Conservation (phyloP, 129 eudicot species). For the Tanacetum coccineum region DNA sequence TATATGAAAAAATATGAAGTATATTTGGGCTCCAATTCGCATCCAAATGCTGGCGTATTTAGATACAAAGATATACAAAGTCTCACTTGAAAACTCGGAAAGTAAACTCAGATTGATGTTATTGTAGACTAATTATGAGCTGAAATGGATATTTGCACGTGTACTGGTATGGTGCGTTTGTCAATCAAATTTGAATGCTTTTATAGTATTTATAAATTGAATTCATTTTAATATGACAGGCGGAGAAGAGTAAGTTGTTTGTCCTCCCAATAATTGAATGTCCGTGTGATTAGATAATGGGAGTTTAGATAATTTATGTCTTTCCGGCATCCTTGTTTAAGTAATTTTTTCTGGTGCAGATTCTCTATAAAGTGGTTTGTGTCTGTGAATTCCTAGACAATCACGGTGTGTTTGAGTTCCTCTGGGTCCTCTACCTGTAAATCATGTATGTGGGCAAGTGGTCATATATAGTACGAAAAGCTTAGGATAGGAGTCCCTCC, state of each 20-base stretch:
- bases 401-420: too few relatives aligned
- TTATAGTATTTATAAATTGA: not conserved
- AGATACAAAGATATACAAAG: not conserved
- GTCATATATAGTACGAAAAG: not conserved
- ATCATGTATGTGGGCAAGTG: not conserved
- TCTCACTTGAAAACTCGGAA: not conserved
- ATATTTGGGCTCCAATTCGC: too few relatives aligned
- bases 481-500: not conserved
- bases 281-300: constrained; percentile 7
- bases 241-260: constrained; percentile 12
- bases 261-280: not conserved
- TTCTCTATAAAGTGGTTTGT: not conserved
- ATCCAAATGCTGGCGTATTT: not conserved
- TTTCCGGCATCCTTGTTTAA: constrained; percentile 4
- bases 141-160: constrained; percentile 2
- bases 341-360: not conserved
- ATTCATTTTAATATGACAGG: not conserved
- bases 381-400: too few relatives aligned
- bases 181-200: constrained; percentile 14
- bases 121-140: not conserved
- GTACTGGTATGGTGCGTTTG: not conserved
- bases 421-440: too few relatives aligned
- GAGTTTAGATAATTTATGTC: not conserved
- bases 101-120: not conserved
- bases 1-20: too few relatives aligned